Evolutionary conservation across 371 early-diverging fungal genomes (phyloP).

Genomic region (Apophysomyces sp.): DNA sequence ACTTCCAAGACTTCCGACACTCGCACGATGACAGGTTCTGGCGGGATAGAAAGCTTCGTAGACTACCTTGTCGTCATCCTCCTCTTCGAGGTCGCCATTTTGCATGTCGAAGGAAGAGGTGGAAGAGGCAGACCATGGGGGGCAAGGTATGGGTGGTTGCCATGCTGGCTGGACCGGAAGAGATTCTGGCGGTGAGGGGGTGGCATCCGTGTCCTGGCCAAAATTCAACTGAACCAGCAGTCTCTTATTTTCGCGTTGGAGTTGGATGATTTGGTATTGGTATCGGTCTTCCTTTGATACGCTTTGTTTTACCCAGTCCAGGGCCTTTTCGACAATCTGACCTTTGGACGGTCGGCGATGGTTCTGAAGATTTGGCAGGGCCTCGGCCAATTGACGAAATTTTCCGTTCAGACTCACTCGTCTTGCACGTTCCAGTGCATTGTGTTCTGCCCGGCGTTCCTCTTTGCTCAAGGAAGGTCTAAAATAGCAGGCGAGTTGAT

Average conservation of each 20-base stretch:
- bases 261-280: constrained; percentile 23
- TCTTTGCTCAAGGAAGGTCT: background rate
- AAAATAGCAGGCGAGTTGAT: background rate
- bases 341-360: constrained; percentile 68
- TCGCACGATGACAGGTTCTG: background rate
- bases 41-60: background rate
- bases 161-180: background rate
- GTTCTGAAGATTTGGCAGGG: constrained; percentile 59
- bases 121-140: background rate
- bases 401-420: constrained; percentile 66
- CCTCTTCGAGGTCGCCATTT: background rate
- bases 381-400: constrained; percentile 64
- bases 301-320: constrained; percentile 51
- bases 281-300: constrained; percentile 27
- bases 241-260: constrained; percentile 33
- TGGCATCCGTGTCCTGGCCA: background rate
- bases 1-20: too few relatives aligned
- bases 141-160: background rate
- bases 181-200: background rate
- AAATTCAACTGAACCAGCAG: constrained; percentile 16
- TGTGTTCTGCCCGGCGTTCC: constrained; percentile 68
- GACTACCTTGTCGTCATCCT: background rate
- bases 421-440: constrained; percentile 74
- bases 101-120: background rate
- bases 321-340: constrained; percentile 65